These are phyloP conservation scores for Trichoderma sp. DNA, from an alignment of 2,329 filamentous ascomycete species.

Conservation along the genomic window DNA sequence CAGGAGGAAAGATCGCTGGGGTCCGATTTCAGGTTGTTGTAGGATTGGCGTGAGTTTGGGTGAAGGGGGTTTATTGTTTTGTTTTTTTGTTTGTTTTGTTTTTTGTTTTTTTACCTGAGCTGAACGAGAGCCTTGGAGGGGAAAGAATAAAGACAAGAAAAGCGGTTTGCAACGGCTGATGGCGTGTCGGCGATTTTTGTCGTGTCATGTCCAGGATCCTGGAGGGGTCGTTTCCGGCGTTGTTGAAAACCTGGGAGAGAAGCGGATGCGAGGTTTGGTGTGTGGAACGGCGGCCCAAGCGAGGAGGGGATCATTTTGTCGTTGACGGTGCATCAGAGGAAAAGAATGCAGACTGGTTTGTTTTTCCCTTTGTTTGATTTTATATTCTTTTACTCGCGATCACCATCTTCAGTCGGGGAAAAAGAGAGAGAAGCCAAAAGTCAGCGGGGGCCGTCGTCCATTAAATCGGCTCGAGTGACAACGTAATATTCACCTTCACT, in stretches of 20 bases:
- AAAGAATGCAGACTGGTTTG: not conserved
- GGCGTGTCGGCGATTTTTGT: not conserved
- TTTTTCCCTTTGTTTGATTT: not conserved
- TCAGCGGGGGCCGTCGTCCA: slow-evolving; percentile 32
- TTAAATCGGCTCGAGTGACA: slow-evolving; percentile 32
- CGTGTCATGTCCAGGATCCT: not conserved
- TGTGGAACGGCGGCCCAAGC: not conserved
- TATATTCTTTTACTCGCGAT: slow-evolving; percentile 32
- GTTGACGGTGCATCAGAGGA: slow-evolving; percentile 1
- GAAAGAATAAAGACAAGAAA: not conserved
- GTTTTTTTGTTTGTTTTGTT: not conserved
- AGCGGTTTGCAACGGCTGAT: not conserved
- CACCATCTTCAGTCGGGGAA: slow-evolving; percentile 33
- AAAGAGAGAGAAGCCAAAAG: slow-evolving; percentile 25
- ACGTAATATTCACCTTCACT: slow-evolving; percentile 60
- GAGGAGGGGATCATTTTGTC: not conserved
- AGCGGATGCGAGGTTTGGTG: not conserved
- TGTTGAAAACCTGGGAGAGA: not conserved
- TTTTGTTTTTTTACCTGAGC: not conserved
- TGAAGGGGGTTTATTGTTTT: not conserved
- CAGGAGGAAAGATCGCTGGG: not conserved
- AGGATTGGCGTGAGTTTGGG: not conserved
- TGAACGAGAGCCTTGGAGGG: not conserved
- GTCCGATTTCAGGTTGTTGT: not conserved
- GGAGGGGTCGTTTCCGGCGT: not conserved